These are phyloP conservation scores for Schrenkiella parvula DNA, from an alignment of 345 rosid species.

Conservation along the genomic window DNA sequence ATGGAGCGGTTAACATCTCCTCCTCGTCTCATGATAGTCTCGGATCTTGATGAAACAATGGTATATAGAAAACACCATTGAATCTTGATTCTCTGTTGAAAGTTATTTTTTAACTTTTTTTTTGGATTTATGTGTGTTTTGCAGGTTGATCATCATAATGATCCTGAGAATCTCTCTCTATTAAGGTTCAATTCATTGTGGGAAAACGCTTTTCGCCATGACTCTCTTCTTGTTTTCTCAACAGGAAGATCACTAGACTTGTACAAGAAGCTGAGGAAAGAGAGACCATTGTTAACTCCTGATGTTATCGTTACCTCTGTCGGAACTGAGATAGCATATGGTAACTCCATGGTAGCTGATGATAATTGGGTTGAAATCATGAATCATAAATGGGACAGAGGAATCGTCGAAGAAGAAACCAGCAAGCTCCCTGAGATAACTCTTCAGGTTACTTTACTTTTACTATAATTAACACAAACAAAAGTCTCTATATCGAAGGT, in stretches of 20 bases:
- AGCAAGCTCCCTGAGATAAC: constrained; percentile 76
- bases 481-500: background rate
- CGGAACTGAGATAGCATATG: constrained; percentile 96
- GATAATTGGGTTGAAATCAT: constrained; percentile 77
- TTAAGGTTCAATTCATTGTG: constrained; percentile 84
- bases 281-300: constrained; percentile 89
- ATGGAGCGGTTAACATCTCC: constrained; percentile 70
- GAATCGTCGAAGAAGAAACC: constrained; percentile 66
- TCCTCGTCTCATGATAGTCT: constrained; percentile 85
- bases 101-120: too few species aligned
- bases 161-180: constrained; percentile 68
- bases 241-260: constrained; percentile 74
- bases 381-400: constrained; percentile 78
- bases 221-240: constrained; percentile 85
- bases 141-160: constrained; percentile 85
- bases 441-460: constrained; percentile 60
- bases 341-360: constrained; percentile 70
- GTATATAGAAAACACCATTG: constrained; percentile 33
- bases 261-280: constrained; percentile 63
- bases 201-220: constrained; percentile 72
- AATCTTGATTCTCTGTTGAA: background rate
- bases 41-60: constrained; percentile 97
- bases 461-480: background rate
- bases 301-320: constrained; percentile 92
- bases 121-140: background rate